phyloP scores from a whole-genome alignment of 192 early-diverging fungal species.

The Backusella macrospora region DNA sequence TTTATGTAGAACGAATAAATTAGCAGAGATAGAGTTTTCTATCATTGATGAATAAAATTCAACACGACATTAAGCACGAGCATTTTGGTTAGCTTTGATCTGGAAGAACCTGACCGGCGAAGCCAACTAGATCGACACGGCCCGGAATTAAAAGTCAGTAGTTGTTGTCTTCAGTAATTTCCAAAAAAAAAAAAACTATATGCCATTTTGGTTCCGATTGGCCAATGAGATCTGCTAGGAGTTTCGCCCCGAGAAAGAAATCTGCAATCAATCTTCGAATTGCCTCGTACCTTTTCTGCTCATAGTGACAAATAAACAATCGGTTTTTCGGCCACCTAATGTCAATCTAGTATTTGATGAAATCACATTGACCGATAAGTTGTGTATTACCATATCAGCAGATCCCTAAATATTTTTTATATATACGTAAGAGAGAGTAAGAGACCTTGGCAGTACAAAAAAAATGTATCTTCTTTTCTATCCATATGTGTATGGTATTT shows the following conservation, averaged over 20 bases:
- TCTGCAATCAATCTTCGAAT: not conserved
- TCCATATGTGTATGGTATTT: not conserved
- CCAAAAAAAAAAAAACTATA: not conserved
- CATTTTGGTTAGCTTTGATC: not conserved
- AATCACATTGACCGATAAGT: not conserved
- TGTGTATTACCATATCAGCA: not conserved
- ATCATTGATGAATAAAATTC: not conserved
- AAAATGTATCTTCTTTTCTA: not conserved
- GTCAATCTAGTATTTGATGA: not conserved
- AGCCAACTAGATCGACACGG: slow-evolving; percentile 8
- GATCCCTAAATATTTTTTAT: not conserved
- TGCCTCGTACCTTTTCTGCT: not conserved
- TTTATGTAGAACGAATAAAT: not conserved
- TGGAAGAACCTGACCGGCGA: not conserved
- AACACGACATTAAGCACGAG: not conserved
- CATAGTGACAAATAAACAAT: not conserved
- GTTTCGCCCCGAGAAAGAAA: not conserved
- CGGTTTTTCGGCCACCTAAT: slow-evolving; percentile 9
- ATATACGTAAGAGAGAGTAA: not conserved
- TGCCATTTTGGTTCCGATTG: not conserved
- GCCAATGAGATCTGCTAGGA: not conserved
- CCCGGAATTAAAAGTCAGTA: not conserved
- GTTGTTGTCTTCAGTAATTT: not conserved
- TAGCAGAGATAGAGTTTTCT: not conserved
- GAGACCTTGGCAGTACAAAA: not conserved